Percentiles rank a stretch among this genome's conserved stretches.
phyloP scores from a whole-genome alignment of 176 grass and related monocot genomes.

The Poa pratensis region DNA sequence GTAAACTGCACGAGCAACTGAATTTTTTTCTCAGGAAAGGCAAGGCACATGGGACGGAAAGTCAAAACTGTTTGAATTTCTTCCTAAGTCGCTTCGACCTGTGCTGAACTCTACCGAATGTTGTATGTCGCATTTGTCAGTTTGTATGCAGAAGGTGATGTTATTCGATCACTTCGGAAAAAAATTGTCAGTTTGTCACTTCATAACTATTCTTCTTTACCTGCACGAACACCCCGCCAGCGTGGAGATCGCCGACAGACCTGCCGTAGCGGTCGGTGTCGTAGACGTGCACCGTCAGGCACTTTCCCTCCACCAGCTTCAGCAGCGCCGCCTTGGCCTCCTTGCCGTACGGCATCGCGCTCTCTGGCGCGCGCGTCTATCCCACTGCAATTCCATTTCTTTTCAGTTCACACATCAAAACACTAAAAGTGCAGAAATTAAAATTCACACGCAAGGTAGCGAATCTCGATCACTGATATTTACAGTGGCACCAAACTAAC shows the following conservation, averaged over 20 bases:
- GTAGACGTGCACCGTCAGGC: constrained; percentile 63
- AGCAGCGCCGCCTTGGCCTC: constrained; percentile 84
- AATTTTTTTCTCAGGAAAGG: neutral
- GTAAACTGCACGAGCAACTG: neutral
- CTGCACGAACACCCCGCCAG: constrained; percentile 75
- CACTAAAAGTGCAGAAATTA: too few species aligned
- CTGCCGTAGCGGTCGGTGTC: constrained; percentile 78
- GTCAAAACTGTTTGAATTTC: constrained; percentile 2
- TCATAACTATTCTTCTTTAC: constrained; percentile 33
- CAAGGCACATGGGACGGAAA: constrained; percentile 1
- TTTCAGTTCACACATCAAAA: neutral
- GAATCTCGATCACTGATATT: neutral
- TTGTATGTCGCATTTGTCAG: neutral
- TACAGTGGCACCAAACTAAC: constrained; percentile 2
- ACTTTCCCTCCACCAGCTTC: constrained; percentile 84
- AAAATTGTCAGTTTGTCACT: too few species aligned
- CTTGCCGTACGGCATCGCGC: constrained; percentile 90
- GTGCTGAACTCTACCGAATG: neutral
- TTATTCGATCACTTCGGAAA: too few species aligned
- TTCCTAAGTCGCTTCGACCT: neutral
- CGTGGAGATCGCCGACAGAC: constrained; percentile 85
- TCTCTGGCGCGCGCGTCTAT: constrained; percentile 98
- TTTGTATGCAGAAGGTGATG: neutral
- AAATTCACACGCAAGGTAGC: too few species aligned
- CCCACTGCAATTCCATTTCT: constrained; percentile 65